Evolutionary conservation across 2,329 filamentous ascomycete genomes (phyloP).

Genomic region (Talaromyces atroroseus): DNA sequence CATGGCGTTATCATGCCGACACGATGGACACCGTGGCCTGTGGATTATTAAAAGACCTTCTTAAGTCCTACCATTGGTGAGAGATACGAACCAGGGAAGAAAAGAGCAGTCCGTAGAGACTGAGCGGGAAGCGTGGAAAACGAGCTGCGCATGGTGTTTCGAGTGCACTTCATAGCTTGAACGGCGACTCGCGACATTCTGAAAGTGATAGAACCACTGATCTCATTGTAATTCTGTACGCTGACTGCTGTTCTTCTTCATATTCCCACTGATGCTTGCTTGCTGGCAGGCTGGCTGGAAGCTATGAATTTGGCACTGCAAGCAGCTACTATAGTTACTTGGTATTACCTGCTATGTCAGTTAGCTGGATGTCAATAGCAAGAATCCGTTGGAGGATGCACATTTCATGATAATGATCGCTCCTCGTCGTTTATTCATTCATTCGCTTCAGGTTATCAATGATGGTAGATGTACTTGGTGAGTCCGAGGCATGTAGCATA

Average conservation of each 20-base stretch:
- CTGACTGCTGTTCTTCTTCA: background rate
- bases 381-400: background rate
- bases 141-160: slow-evolving; percentile 5
- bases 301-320: background rate
- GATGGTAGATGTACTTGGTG: background rate
- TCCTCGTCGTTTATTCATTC: background rate
- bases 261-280: background rate
- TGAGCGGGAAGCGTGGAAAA: slow-evolving; percentile 4
- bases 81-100: slow-evolving; percentile 42
- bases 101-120: slow-evolving; percentile 40
- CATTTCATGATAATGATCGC: background rate
- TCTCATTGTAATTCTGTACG: slow-evolving; percentile 5
- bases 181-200: slow-evolving; percentile 3
- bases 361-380: background rate
- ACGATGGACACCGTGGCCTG: slow-evolving; percentile 83
- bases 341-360: background rate
- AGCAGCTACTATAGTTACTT: background rate
- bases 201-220: background rate
- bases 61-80: background rate
- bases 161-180: slow-evolving; percentile 1
- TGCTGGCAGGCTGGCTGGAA: background rate
- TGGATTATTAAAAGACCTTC: slow-evolving; percentile 4
- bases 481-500: background rate
- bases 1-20: slow-evolving; percentile 83
- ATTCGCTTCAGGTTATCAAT: background rate